Base-by-base conservation (phyloP, 148 eudicot species). In the Agrostemma githago region DNA sequence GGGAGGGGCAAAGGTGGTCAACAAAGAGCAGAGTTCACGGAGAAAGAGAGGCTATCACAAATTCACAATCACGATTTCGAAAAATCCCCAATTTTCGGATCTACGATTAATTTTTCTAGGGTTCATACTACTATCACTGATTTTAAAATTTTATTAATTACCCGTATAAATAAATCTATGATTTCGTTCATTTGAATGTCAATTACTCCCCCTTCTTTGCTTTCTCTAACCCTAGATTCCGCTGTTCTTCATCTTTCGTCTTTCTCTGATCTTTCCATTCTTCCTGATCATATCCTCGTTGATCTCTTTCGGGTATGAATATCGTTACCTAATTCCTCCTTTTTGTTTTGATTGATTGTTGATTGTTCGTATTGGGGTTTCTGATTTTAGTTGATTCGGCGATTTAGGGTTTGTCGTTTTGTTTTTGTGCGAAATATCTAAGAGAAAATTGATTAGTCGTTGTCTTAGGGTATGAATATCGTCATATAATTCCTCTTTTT, bases 281-380 rank as follows among this genome's bases (percentile, higher is more conserved):
- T 93, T 54, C 98, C 98, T 73, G 85, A 86, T 58, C 98, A 93
- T 79, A 86, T 93, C 66, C 97, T 93, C 44, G 34, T 89, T 74
- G 91, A 89, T 5, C 92, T 93, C 83, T 85, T 93, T 59, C 74
- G 53, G 84, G 98, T 91, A 76, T 46, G 62, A 59, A 8, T 73
- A 53, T 58, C 60, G 63, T 70, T 38, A 43, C 51, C 66, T 61
- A 51, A 54, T 10, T 69, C 21, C 1, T 57, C 61, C 58, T 70
- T 1, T 48, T 5, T 78, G 37, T 38, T 15, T 39, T 9, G 7
- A 0, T 51, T 59, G 16, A 37, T 61, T 51, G 41, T 68, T 61
- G 44, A 38, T 72, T 40, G 8, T 20, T 21, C 4, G 46, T n/a
- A 39, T 56, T 0, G 3, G 34, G 34, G 34, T 26, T 26, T 26